Evolutionary conservation across 805 yeast genomes (phyloP).

Genomic region (Yamadazyma tumulicola): DNA sequence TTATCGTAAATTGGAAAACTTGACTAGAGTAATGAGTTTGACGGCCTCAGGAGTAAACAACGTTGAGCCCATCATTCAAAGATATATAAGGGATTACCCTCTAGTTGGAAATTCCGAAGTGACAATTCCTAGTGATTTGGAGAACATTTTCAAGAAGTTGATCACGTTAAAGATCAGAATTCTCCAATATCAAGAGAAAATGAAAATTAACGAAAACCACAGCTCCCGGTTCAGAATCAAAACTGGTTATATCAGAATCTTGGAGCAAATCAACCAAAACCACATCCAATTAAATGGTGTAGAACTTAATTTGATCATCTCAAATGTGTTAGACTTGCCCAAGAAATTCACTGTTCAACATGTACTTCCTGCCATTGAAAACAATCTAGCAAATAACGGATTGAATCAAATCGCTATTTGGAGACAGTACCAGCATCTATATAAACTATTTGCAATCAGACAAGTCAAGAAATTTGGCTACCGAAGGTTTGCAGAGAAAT

Average conservation of each 20-base stretch:
- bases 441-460: conserved; percentile 23
- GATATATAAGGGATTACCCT: conserved; percentile 18
- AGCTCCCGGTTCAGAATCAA: no score
- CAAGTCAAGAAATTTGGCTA: conserved; percentile 14
- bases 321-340: conserved; percentile 6
- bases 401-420: conserved; percentile 23
- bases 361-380: conserved; percentile 24
- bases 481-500: conserved; percentile 13
- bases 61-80: conserved; percentile 9
- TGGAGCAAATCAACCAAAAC: conserved; percentile 6
- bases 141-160: conserved; percentile 16
- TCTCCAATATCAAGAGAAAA: conserved; percentile 4
- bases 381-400: conserved; percentile 28
- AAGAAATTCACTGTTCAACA: conserved; percentile 2
- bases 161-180: conserved; percentile 16
- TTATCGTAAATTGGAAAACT: conserved; percentile 22
- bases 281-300: conserved; percentile 17
- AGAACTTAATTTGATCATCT: conserved; percentile 16
- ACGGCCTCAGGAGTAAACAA: conserved; percentile 21
- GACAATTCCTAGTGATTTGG: conserved; percentile 18
- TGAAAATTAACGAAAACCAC: no score
- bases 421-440: conserved; percentile 22
- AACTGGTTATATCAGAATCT: conserved; percentile 12
- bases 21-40: conserved; percentile 19
- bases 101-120: conserved; percentile 6